These are phyloP conservation scores for Aspergillus bridgeri DNA, from an alignment of 495 filamentous ascomycete genomes.

Conservation along the genomic window DNA sequence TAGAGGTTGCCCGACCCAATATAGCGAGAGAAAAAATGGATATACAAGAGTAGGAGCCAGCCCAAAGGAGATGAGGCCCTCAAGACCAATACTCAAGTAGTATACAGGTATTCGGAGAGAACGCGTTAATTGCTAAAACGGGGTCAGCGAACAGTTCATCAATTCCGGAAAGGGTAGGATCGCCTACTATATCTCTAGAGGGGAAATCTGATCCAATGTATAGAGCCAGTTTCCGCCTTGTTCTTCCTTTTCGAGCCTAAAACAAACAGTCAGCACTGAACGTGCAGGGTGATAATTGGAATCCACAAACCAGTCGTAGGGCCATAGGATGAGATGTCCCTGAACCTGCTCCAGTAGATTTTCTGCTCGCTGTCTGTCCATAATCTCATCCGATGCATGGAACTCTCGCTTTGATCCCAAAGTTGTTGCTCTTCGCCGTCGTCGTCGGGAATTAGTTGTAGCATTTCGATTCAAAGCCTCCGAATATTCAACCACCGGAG, in stretches of 20 bases:
- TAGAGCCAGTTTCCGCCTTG: constrained; percentile 95
- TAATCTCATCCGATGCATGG: constrained; percentile 65
- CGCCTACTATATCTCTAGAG: constrained; percentile 95
- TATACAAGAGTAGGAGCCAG: background rate
- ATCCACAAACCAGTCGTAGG: constrained; percentile 73
- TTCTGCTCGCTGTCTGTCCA: constrained; percentile 71
- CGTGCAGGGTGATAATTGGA: background rate
- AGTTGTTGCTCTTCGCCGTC: constrained; percentile 71
- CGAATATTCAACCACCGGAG: constrained; percentile 44
- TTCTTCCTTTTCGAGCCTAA: constrained; percentile 78
- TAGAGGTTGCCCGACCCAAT: background rate
- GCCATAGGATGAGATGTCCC: constrained; percentile 85
- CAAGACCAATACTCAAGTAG: background rate
- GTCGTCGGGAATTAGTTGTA: constrained; percentile 41
- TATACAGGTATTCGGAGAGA: background rate
- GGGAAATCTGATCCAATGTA: constrained; percentile 90
- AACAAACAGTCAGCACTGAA: background rate
- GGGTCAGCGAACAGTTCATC: constrained; percentile 9
- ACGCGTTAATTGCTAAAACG: constrained; percentile 24
- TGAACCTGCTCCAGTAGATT: constrained; percentile 78
- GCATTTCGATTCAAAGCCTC: constrained; percentile 48
- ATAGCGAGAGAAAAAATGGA: background rate
- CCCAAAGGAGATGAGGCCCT: background rate
- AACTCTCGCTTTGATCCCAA: constrained; percentile 71
- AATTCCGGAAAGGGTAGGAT: background rate